Conservation (phyloP, 176 grass and related monocot species). For the Chloris gayana region DNA sequence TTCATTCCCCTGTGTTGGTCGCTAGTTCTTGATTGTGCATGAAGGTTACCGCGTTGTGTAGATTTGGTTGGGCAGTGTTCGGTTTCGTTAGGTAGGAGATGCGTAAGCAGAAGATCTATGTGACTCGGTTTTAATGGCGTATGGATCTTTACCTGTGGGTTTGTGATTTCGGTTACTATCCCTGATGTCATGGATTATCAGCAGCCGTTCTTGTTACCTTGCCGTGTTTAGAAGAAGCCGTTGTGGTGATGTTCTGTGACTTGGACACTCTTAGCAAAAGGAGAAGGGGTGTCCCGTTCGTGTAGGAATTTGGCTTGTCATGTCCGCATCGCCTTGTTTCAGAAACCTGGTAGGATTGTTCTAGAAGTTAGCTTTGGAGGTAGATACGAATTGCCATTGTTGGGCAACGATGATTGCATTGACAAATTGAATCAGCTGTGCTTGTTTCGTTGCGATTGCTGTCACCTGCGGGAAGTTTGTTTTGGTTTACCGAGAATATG, state of each 20-base stretch:
- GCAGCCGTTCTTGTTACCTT: background rate
- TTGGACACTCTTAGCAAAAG: background rate
- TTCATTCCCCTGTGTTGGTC: background rate
- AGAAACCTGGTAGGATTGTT: background rate
- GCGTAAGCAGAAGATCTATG: slow-evolving; percentile 20
- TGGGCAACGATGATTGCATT: background rate
- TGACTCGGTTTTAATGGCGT: background rate
- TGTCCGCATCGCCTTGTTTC: slow-evolving; percentile 13
- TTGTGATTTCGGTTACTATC: background rate
- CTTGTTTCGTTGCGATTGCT: slow-evolving; percentile 4
- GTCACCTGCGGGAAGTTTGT: background rate
- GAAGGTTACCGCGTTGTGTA: background rate
- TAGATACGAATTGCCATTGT: background rate
- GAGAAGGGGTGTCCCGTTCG: too few relatives aligned
- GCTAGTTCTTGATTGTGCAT: slow-evolving; percentile 11
- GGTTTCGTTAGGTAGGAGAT: slow-evolving; percentile 23
- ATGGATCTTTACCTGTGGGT: background rate
- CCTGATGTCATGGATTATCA: background rate
- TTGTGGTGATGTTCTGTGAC: background rate
- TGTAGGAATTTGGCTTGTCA: background rate
- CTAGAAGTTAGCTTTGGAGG: background rate
- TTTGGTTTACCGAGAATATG: background rate
- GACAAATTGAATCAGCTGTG: background rate
- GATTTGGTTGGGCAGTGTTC: background rate
- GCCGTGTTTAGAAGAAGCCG: background rate